A percentile compares a stretch with the other conserved stretches of the same genome.
These are phyloP conservation scores for Pythium insidiosum DNA, from an alignment of 352 stramenopile genomes.

Conservation along the genomic window DNA sequence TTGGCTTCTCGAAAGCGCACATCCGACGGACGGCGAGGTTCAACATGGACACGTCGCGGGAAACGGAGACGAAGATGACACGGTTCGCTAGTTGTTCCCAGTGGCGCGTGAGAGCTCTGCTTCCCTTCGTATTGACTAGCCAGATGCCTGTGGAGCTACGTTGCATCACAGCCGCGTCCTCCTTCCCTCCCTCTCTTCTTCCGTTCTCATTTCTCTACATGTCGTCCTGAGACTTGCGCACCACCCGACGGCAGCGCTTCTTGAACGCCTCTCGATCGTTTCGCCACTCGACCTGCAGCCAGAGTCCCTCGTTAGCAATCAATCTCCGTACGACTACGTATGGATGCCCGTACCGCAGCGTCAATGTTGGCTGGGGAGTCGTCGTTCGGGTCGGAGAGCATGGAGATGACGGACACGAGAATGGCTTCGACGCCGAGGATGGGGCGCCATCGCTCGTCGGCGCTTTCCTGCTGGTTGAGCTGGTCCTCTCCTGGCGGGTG, in stretches of 20 bases:
- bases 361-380: slow-evolving; percentile 99
- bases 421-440: slow-evolving; percentile 97
- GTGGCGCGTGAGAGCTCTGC: too few species aligned
- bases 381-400: slow-evolving; percentile 99
- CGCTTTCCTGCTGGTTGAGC: slow-evolving; percentile 96
- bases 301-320: too few species aligned
- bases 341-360: slow-evolving; percentile 90
- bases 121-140: too few species aligned
- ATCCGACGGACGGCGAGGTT: too few species aligned
- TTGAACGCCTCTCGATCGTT: slow-evolving; percentile 92
- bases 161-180: too few species aligned
- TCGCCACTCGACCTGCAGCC: slow-evolving; percentile 82
- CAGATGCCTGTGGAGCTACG: too few species aligned
- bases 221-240: slow-evolving; percentile 91
- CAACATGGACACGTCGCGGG: too few species aligned
- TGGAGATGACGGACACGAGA: slow-evolving; percentile 96
- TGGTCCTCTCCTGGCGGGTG: slow-evolving; percentile 97
- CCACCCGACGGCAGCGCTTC: slow-evolving; percentile 85
- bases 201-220: slow-evolving; percentile 46
- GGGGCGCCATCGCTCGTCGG: slow-evolving; percentile 97
- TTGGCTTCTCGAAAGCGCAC: too few species aligned
- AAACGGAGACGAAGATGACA: too few species aligned
- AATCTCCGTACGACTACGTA: too few species aligned
- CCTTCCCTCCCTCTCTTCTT: too few species aligned
- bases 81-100: too few species aligned